These are phyloP conservation scores for Fusarium lyarnte DNA, from an alignment of 2,329 filamentous ascomycete species.

Conservation along the genomic window DNA sequence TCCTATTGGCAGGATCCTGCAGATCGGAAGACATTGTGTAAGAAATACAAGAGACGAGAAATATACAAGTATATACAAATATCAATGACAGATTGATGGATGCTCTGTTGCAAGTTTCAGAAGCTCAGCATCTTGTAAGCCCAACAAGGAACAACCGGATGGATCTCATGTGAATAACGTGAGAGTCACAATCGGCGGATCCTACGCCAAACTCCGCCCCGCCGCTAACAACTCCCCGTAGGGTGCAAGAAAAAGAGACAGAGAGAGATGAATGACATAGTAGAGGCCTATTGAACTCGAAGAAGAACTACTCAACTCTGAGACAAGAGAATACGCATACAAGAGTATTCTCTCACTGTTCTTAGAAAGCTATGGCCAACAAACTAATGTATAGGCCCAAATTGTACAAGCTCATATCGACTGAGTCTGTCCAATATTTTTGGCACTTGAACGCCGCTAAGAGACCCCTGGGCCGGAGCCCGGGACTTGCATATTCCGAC, in stretches of 20 bases:
- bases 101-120: constrained; percentile 11
- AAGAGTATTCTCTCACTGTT: rapidly evolving
- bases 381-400: rapidly evolving
- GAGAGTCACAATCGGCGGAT: constrained; percentile 20
- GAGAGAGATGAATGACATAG: rapidly evolving
- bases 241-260: neutral
- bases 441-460: neutral
- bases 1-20: constrained; percentile 30
- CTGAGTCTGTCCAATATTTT: neutral
- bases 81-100: neutral
- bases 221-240: neutral
- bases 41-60: rapidly evolving
- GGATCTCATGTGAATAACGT: neutral
- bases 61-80: neutral
- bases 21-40: constrained; percentile 14
- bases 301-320: rapidly evolving
- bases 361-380: rapidly evolving
- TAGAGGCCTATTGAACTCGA: rapidly evolving
- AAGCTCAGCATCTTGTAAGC: constrained; percentile 19
- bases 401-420: neutral
- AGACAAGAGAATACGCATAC: rapidly evolving
- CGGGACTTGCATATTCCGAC: constrained; percentile 51
- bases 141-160: neutral
- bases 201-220: constrained; percentile 25
- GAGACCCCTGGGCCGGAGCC: constrained; percentile 33